Conservation (phyloP, 2,329 filamentous ascomycete genomes). For the Fusarium lateritium region DNA sequence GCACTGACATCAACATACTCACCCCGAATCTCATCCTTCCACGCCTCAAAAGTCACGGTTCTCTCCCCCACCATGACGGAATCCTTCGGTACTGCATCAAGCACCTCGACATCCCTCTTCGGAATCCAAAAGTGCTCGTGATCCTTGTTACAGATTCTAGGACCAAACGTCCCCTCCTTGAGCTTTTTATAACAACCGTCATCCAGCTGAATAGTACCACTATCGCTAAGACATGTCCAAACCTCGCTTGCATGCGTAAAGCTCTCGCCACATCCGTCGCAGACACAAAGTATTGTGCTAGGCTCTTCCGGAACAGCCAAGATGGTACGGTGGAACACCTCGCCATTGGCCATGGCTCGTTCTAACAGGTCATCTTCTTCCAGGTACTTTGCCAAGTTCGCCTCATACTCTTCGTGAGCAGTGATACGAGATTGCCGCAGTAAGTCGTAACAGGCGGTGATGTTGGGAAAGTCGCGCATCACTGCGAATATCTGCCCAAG, state of each 20-base stretch:
- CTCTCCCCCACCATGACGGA: background rate
- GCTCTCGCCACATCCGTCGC: background rate
- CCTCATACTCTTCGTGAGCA: background rate
- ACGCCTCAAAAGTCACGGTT: background rate
- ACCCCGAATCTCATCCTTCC: background rate
- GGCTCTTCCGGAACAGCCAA: background rate
- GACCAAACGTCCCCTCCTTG: background rate
- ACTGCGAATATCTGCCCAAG: background rate
- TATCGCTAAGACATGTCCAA: slow-evolving; percentile 3
- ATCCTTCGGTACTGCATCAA: background rate
- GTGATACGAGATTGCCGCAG: background rate
- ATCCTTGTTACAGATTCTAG: background rate
- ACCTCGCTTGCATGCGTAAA: background rate
- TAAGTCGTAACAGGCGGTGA: background rate
- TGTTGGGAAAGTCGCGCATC: background rate
- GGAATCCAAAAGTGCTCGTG: background rate
- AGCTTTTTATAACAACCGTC: background rate
- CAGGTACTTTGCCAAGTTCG: background rate
- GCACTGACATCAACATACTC: background rate
- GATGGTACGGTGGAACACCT: background rate
- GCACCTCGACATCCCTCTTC: background rate
- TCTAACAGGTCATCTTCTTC: background rate
- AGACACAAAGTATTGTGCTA: accelerated
- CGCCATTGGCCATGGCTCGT: background rate
- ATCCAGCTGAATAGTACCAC: background rate